Conservation (phyloP, 1,284 basidiomycete species). For the Naganishia sp. region DNA sequence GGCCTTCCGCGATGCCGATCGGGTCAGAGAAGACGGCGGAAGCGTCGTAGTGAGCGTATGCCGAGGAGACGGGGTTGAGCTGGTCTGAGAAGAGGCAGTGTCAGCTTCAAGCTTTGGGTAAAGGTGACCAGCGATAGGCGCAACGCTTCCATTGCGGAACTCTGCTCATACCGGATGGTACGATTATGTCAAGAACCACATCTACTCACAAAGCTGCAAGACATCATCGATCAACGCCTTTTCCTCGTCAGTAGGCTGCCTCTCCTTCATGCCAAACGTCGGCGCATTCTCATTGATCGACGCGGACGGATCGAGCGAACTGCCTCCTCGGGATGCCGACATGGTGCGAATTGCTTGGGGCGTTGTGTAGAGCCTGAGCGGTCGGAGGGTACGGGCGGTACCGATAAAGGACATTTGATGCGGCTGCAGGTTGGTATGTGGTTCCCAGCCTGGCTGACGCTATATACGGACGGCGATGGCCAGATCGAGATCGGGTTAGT, state of each 20-base stretch:
- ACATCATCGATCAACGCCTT: constrained; percentile 43
- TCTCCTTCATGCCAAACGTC: constrained; percentile 40
- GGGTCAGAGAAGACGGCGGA: constrained; percentile 45
- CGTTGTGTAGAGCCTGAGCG: constrained; percentile 5
- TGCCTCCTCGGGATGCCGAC: constrained; percentile 26
- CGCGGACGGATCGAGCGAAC: constrained; percentile 18
- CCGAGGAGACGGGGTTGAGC: constrained; percentile 42
- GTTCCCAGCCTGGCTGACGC: neutral
- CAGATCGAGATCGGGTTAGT: constrained; percentile 17
- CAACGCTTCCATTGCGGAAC: neutral
- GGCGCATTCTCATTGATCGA: constrained; percentile 34
- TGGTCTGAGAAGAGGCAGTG: constrained; percentile 36
- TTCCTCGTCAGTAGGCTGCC: constrained; percentile 40
- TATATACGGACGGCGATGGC: neutral
- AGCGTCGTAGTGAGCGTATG: constrained; percentile 41
- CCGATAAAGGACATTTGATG: constrained; percentile 7
- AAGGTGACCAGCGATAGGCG: neutral
- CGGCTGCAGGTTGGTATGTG: too few relatives aligned
- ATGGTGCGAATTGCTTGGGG: constrained; percentile 2
- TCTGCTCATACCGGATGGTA: too few relatives aligned
- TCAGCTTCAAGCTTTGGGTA: neutral
- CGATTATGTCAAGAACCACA: neutral
- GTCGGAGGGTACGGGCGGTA: constrained; percentile 10
- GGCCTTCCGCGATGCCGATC: constrained; percentile 42
- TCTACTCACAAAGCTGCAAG: constrained; percentile 41